Evolutionary conservation across 495 filamentous ascomycete genomes (phyloP), one percentile per base, ranked within the genome.

Genomic region (Hyphodiscus hymeniophilus): DNA sequence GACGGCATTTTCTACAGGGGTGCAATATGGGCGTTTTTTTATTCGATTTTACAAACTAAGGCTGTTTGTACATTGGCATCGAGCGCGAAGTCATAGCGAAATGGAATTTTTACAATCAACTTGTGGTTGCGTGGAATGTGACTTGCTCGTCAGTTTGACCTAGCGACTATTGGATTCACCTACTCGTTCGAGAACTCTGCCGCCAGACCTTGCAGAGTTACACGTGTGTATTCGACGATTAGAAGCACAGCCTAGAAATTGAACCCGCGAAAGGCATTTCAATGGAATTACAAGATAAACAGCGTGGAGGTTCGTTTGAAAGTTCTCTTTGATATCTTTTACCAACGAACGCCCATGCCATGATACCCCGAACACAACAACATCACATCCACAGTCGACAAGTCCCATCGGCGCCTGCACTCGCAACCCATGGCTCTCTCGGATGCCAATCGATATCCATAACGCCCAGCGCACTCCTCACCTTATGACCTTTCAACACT

Each of bases 401-500:
- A 3, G 85, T 91, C 31, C 92, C 92, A 72, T 98, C 92, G 2
- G 91, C 92, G 48, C 90, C 91, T 30, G 87, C 91, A 74, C 84
- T 90, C 45, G 94, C 88, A 67, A 79, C 81, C 91, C 92, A 96
- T 3, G 89, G 85, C 67, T 95, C 85, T 35, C 76, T 75, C 15
- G 86, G 86, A 71, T 96, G 91, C 92, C 92, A 98, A 54, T 90
- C 89, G 22, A 96, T 67, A 64, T 95, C 94, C 68, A 97, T 67
- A 18, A 98, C 89, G 39, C 92, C 92, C 42, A 98, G 70, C 54
- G 82, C 84, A 57, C 69, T 77, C 58, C 75, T 79, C 2, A 91
- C 81, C 67, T 81, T 82, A 69, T 98, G 92, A 3, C 92, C 92
- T 65, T 78, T 83, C 49, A 98, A 74, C 55, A 94, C 84, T 76